Percentiles rank a stretch among this genome's conserved stretches.
phyloP scores from a whole-genome alignment of 139 green algal species.

The Haematococcus lacustris region DNA sequence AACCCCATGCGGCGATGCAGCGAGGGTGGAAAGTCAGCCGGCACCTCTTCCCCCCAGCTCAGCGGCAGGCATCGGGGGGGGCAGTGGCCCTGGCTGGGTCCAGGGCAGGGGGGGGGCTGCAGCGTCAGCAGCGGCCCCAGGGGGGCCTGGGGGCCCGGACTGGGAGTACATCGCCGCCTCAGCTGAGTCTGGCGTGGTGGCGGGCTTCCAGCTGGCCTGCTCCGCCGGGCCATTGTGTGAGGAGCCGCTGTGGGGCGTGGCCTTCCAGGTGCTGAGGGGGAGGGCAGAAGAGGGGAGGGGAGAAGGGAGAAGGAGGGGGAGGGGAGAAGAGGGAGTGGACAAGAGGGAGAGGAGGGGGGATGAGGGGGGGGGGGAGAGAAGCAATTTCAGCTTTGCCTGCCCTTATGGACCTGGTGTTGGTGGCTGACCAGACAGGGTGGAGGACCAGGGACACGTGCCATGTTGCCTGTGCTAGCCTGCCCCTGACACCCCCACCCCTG shows the following conservation, averaged over 20 bases:
- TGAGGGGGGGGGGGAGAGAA: no score
- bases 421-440: no score
- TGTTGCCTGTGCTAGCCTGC: no score
- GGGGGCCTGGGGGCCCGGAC: conserved; percentile 1
- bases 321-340: conserved; percentile 3
- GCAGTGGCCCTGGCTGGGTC: not conserved
- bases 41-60: no score
- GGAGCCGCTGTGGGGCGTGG: conserved; percentile 89
- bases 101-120: not conserved
- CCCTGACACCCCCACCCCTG: no score
- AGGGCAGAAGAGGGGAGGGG: not conserved
- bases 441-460: no score
- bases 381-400: no score
- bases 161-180: no score
- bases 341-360: not conserved
- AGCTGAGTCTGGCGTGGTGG: conserved; percentile 53
- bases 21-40: no score
- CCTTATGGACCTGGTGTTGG: no score
- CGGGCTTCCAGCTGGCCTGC: conserved; percentile 86
- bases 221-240: conserved; percentile 89
- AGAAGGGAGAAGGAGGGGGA: no score
- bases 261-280: conserved; percentile 71
- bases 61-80: conserved; percentile 3
- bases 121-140: conserved; percentile 23
- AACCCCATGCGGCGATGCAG: no score